These are phyloP conservation scores for Sporobolomyces pararoseus DNA, from an alignment of 768 basidiomycete species.

Conservation along the genomic window DNA sequence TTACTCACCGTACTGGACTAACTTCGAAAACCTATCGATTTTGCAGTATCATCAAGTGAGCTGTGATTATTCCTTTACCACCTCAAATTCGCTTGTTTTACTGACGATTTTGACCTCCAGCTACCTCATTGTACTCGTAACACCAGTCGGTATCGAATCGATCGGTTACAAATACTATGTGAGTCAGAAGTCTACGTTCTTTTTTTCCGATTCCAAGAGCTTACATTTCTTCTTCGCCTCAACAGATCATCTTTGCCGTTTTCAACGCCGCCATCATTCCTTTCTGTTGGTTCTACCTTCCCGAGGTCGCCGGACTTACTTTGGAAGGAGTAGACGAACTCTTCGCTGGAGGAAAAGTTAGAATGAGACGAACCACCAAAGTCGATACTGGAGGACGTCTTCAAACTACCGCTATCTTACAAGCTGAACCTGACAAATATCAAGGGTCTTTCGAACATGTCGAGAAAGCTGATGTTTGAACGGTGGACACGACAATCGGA, in stretches of 20 bases:
- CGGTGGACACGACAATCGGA: too few relatives aligned
- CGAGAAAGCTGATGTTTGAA: too few relatives aligned
- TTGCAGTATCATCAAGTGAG: slow-evolving; percentile 14
- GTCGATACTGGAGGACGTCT: slow-evolving; percentile 19
- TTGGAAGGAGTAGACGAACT: slow-evolving; percentile 41
- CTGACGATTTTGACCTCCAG: neutral
- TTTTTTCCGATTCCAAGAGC: neutral
- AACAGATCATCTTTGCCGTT: slow-evolving; percentile 23
- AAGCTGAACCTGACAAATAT: slow-evolving; percentile 13
- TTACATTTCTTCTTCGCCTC: neutral
- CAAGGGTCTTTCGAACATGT: slow-evolving; percentile 16
- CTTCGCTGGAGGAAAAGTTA: slow-evolving; percentile 36
- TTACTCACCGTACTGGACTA: too few relatives aligned
- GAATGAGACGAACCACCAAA: slow-evolving; percentile 32
- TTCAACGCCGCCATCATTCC: slow-evolving; percentile 21
- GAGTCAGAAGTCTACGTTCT: neutral
- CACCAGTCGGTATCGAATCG: slow-evolving; percentile 37
- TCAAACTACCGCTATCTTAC: slow-evolving; percentile 1
- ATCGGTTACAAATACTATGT: slow-evolving; percentile 39
- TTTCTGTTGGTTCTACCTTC: slow-evolving; percentile 12
- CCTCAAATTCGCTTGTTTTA: too few relatives aligned
- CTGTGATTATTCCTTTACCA: too few relatives aligned
- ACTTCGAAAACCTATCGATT: neutral
- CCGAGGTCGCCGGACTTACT: slow-evolving; percentile 25
- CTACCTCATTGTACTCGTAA: slow-evolving; percentile 42